A percentile compares a stretch with the other conserved stretches of the same genome.
Evolutionary conservation across 306 rosid species (phyloP).

Genomic region (Gastrolobium villosum): DNA sequence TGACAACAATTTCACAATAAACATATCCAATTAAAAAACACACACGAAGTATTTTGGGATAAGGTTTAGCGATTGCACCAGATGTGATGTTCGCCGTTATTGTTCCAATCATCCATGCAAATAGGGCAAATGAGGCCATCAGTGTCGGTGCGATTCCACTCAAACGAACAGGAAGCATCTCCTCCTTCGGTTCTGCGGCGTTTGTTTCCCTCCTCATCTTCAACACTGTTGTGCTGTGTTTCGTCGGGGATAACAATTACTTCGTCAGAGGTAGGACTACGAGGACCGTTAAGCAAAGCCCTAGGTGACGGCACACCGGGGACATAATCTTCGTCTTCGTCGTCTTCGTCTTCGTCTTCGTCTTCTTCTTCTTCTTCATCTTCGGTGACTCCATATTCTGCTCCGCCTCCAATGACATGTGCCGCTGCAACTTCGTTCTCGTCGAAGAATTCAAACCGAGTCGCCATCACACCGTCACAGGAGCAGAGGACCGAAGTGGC

Average conservation of each 20-base stretch:
- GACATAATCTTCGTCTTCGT: conserved; percentile 45
- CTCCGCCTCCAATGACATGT: background rate
- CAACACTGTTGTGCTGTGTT: conserved; percentile 37
- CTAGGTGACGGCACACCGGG: conserved; percentile 41
- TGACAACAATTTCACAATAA: background rate
- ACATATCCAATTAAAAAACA: background rate
- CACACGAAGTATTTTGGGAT: background rate
- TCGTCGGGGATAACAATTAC: conserved; percentile 27
- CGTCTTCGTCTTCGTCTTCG: conserved; percentile 13
- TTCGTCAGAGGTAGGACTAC: conserved; percentile 29
- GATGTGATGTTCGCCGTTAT: conserved; percentile 71
- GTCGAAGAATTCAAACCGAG: background rate
- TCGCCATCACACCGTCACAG: conserved; percentile 13
- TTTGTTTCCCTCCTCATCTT: conserved; percentile 61
- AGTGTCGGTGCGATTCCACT: conserved; percentile 59
- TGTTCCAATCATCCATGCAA: conserved; percentile 87
- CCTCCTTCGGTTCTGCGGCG: conserved; percentile 70
- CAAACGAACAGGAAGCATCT: conserved; percentile 59
- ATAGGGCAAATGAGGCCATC: conserved; percentile 86
- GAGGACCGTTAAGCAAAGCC: conserved; percentile 48
- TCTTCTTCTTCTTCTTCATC: conserved; percentile 42
- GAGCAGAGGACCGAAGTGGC: background rate
- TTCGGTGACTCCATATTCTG: conserved; percentile 3
- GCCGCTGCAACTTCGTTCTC: background rate
- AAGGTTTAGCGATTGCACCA: conserved; percentile 57